Conservation (phyloP, 768 basidiomycete genomes). For the Rhizopogon salebrosus region DNA sequence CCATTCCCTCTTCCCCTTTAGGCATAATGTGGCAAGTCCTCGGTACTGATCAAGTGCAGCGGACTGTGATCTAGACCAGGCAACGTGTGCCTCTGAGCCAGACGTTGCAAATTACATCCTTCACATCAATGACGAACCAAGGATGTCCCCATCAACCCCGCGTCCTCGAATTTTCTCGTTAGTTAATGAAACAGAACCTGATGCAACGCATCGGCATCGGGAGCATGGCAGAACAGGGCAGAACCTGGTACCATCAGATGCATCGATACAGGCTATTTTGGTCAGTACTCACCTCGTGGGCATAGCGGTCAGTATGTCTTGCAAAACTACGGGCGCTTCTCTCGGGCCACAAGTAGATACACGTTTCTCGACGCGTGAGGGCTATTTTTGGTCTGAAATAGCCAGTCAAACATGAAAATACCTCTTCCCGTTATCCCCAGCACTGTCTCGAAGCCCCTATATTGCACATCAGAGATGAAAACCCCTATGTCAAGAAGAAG, state of each 20-base stretch:
- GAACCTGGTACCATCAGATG: neutral
- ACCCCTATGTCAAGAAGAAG: neutral
- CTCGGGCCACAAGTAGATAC: neutral
- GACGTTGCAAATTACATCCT: neutral
- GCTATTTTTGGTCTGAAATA: neutral
- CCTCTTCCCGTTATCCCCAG: neutral
- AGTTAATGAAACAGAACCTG: conserved; percentile 1
- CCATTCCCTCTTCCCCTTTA: neutral
- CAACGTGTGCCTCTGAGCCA: neutral
- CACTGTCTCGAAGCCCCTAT: neutral
- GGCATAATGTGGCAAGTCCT: neutral
- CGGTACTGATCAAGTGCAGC: neutral
- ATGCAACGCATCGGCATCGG: neutral
- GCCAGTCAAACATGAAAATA: neutral
- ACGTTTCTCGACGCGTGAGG: neutral
- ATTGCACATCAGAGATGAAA: neutral
- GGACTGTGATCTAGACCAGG: neutral
- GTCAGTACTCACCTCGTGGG: neutral
- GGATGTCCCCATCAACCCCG: neutral
- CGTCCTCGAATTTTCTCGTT: neutral
- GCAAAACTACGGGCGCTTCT: neutral
- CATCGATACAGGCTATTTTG: neutral
- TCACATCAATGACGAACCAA: neutral
- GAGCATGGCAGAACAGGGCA: neutral
- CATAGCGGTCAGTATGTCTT: neutral